phyloP scores from a whole-genome alignment of 2,329 filamentous ascomycete genomes.

The Zymoseptoria pseudotritici region DNA sequence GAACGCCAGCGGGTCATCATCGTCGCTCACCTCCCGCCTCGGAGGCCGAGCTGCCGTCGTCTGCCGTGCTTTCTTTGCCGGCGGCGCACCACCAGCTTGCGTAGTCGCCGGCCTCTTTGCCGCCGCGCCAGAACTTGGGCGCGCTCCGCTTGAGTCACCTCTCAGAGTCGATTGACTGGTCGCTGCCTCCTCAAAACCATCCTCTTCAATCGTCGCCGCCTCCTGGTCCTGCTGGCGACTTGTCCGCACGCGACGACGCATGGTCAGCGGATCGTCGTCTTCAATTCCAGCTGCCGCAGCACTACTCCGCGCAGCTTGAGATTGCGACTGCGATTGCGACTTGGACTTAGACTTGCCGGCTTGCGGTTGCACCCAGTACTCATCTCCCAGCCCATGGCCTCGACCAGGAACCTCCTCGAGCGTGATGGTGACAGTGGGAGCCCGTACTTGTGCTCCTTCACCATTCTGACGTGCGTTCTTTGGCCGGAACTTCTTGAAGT shows the following conservation, averaged over 20 bases:
- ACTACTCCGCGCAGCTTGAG: constrained; percentile 1
- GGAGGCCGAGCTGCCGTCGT: constrained; percentile 17
- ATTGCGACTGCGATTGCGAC: constrained; percentile 15
- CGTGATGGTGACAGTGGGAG: constrained; percentile 53
- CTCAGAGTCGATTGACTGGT: constrained; percentile 15
- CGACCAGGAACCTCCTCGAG: constrained; percentile 66
- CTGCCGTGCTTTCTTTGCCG: constrained; percentile 28
- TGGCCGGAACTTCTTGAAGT: constrained; percentile 82
- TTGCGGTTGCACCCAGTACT: constrained; percentile 60
- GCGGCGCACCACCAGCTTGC: constrained; percentile 13
- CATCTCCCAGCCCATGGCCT: constrained; percentile 65
- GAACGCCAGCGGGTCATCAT: constrained; percentile 47
- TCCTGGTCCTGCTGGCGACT: constrained; percentile 25
- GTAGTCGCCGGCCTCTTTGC: constrained; percentile 23
- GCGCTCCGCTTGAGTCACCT: constrained; percentile 18
- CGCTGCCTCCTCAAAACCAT: constrained; percentile 10
- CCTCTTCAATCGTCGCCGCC: constrained; percentile 7
- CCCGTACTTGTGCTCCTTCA: not conserved
- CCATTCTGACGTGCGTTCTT: constrained; percentile 34
- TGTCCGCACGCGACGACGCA: constrained; percentile 24
- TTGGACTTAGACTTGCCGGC: constrained; percentile 13
- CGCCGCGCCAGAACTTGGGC: constrained; percentile 12
- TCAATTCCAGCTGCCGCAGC: constrained; percentile 6
- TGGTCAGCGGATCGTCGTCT: constrained; percentile 19
- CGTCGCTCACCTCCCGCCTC: constrained; percentile 42